A percentile compares a stretch with the other conserved stretches of the same genome.
Conservation (phyloP, 2,329 filamentous ascomycete genomes). For the Malbranchea zuffiana region DNA sequence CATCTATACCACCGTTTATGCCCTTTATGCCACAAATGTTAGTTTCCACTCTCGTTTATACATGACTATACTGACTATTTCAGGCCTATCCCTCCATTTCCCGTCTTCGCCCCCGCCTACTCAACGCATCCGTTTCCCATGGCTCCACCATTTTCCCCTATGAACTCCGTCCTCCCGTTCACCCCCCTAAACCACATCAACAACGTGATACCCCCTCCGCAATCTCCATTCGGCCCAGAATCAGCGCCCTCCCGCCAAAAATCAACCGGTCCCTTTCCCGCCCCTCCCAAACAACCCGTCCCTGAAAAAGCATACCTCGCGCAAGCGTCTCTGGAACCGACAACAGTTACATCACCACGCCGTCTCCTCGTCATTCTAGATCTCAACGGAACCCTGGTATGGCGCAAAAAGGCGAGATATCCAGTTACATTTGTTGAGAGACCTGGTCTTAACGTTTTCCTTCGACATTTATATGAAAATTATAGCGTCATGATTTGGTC, state of each 20-base stretch:
- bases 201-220: not conserved
- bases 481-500: slow-evolving; percentile 87
- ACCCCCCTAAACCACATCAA: slow-evolving; percentile 3
- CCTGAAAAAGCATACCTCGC: slow-evolving; percentile 52
- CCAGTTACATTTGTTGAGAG: slow-evolving; percentile 52
- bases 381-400: slow-evolving; percentile 81
- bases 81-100: no score
- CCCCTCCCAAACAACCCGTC: slow-evolving; percentile 42
- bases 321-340: slow-evolving; percentile 39
- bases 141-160: no score
- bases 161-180: slow-evolving; percentile 4
- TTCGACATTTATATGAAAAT: slow-evolving; percentile 60
- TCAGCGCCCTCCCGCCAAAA: not conserved
- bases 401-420: slow-evolving; percentile 48
- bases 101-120: not conserved
- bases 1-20: no score
- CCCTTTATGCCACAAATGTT: no score
- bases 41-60: no score
- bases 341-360: slow-evolving; percentile 38
- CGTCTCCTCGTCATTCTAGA: slow-evolving; percentile 76
- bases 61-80: no score
- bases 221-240: not conserved
- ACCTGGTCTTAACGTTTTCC: slow-evolving; percentile 56
- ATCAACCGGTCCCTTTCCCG: not conserved
- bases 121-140: no score